phyloP scores from a whole-genome alignment of 352 stramenopile genomes.

The Phytophthora capsici region DNA sequence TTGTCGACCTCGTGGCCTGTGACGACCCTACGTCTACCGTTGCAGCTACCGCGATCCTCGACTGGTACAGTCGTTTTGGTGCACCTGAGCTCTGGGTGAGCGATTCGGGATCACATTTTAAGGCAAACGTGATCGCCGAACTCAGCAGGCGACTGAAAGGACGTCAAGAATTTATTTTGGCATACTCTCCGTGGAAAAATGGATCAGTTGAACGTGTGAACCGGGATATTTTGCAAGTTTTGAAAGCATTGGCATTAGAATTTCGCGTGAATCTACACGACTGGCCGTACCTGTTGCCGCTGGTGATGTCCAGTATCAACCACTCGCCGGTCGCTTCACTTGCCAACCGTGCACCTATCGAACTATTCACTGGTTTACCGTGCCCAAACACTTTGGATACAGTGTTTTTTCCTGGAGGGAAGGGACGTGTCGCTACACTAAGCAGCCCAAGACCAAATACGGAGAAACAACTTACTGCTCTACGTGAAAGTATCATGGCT shows the following conservation, averaged over 20 bases:
- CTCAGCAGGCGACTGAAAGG: constrained; percentile 1
- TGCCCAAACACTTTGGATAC: constrained; percentile 3
- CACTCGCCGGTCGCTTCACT: constrained; percentile 6
- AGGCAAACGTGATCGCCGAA: constrained; percentile 29
- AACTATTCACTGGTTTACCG: constrained; percentile 10
- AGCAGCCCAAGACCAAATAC: background rate
- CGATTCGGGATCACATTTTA: constrained; percentile 38
- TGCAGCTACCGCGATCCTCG: constrained; percentile 4
- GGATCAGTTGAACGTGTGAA: too few relatives aligned
- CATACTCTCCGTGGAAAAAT: too few relatives aligned
- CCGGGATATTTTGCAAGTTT: too few relatives aligned
- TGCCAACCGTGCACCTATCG: constrained; percentile 2
- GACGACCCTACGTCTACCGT: constrained; percentile 19
- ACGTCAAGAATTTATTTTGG: constrained; percentile 11
- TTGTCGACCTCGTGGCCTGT: constrained; percentile 16
- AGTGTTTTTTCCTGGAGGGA: constrained; percentile 7
- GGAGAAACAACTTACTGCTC: background rate
- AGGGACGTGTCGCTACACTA: constrained; percentile 2
- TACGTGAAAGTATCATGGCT: background rate
- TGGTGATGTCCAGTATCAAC: constrained; percentile 4
- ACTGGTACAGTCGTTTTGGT: constrained; percentile 13
- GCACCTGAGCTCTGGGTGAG: constrained; percentile 29
- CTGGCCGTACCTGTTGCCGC: constrained; percentile 3
- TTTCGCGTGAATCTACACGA: constrained; percentile 5
- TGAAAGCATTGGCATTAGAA: constrained; percentile 6